Conservation (phyloP, 176 grass and related monocot species). For the Carex myosuroides region DNA sequence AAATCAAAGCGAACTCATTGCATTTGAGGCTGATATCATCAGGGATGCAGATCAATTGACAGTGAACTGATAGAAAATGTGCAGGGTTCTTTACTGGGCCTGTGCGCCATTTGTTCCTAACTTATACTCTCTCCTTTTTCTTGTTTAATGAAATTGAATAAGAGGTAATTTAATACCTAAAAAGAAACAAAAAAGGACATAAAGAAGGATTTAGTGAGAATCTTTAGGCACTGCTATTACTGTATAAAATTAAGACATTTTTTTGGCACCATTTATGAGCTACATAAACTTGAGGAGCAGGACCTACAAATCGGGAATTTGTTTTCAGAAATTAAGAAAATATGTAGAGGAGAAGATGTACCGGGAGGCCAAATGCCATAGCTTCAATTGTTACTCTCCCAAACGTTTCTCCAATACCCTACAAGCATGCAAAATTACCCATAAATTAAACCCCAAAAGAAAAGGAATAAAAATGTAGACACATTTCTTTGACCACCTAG, state of each 20-base stretch:
- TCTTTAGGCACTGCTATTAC: background rate
- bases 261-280: background rate
- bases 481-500: background rate
- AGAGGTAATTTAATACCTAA: background rate
- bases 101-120: background rate
- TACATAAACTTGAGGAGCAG: background rate
- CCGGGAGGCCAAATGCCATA: slow-evolving; percentile 56
- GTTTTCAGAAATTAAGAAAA: background rate
- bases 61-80: background rate
- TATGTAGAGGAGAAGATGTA: slow-evolving; percentile 2
- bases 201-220: background rate
- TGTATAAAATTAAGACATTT: background rate
- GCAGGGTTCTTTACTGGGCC: background rate
- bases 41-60: background rate
- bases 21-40: background rate
- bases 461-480: background rate
- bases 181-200: background rate
- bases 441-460: background rate
- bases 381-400: slow-evolving; percentile 55
- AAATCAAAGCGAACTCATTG: background rate
- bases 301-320: background rate
- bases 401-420: slow-evolving; percentile 55
- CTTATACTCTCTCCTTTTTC: background rate
- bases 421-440: background rate
- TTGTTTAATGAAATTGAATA: background rate